Evolutionary conservation across 805 yeast genomes (phyloP).

Genomic region (Millerozyma miso): DNA sequence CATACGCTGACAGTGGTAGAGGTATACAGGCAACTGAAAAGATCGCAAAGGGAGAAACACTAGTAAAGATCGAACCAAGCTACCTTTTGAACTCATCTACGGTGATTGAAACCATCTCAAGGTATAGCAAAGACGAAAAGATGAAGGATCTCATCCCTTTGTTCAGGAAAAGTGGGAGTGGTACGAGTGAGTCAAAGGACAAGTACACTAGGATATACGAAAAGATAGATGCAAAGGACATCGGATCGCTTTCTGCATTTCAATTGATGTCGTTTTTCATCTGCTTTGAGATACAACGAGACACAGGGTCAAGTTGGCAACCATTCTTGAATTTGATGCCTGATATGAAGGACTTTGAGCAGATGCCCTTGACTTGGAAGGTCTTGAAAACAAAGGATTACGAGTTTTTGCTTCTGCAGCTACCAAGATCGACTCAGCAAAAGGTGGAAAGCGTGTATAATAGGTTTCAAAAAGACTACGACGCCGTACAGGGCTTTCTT

Average conservation of each 20-base stretch:
- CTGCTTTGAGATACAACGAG: conserved; percentile 40
- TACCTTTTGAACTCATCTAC: conserved; percentile 58
- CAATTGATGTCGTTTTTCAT: conserved; percentile 55
- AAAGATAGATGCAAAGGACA: conserved; percentile 22
- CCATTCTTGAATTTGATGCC: conserved; percentile 72
- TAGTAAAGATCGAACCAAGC: conserved; percentile 55
- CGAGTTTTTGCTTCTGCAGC: conserved; percentile 24
- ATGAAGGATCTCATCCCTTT: conserved; percentile 11
- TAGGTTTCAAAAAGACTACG: conserved; percentile 45
- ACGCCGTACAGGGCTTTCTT: conserved; percentile 24
- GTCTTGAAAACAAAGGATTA: conserved; percentile 21
- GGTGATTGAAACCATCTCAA: conserved; percentile 37
- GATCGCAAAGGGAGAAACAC: conserved; percentile 37
- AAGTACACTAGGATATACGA: conserved; percentile 28
- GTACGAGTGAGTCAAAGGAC: conserved; percentile 12
- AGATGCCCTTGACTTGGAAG: conserved; percentile 66
- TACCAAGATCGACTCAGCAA: conserved; percentile 42
- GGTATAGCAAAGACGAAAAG: conserved; percentile 37
- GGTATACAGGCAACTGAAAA: conserved; percentile 47
- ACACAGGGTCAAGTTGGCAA: conserved; percentile 51
- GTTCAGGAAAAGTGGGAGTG: conserved; percentile 14
- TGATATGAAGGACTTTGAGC: conserved; percentile 42
- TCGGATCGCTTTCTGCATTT: conserved; percentile 49
- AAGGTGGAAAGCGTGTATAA: conserved; percentile 40
- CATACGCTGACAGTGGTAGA: conserved; percentile 49